Conservation (phyloP, 768 basidiomycete genomes). For the Tephrocybe sp. region DNA sequence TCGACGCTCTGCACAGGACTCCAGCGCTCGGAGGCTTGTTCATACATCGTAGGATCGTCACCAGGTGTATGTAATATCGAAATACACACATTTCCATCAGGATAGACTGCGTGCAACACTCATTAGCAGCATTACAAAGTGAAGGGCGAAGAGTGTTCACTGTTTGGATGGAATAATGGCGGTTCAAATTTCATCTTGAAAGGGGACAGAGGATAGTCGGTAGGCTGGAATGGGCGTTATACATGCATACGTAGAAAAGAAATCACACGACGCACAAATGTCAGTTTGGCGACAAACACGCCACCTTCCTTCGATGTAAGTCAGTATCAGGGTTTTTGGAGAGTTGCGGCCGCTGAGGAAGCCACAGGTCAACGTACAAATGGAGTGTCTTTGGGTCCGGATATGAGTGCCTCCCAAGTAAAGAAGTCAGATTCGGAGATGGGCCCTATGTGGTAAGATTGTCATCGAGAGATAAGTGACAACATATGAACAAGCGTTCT, state of each 20-base stretch:
- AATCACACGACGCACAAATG: conserved; percentile 65
- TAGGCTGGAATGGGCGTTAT: conserved; percentile 48
- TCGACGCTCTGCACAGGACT: conserved; percentile 98
- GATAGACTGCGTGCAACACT: conserved; percentile 65
- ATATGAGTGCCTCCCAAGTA: conserved; percentile 93
- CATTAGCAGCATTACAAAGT: conserved; percentile 9
- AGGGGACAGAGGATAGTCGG: conserved; percentile 94
- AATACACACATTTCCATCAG: conserved; percentile 96
- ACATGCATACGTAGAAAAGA: not conserved
- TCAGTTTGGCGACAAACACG: conserved; percentile 87
- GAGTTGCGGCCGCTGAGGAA: not conserved
- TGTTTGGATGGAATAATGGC: conserved; percentile 95
- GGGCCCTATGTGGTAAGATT: conserved; percentile 52
- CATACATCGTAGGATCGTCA: conserved; percentile 90
- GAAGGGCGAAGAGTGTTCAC: conserved; percentile 43
- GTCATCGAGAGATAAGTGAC: not conserved
- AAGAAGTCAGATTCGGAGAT: conserved; percentile 93
- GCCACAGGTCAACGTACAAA: conserved; percentile 56
- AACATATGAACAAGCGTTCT: conserved; percentile 5
- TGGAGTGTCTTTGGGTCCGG: conserved; percentile 91
- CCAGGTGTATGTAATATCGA: conserved; percentile 96
- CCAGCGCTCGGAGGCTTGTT: conserved; percentile 95
- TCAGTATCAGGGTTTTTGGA: not conserved
- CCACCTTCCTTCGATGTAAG: conserved; percentile 75
- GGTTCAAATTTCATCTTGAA: conserved; percentile 99